Evolutionary conservation across 2,329 filamentous ascomycete species (phyloP).

Genomic region (Trichophyton verrucosum): DNA sequence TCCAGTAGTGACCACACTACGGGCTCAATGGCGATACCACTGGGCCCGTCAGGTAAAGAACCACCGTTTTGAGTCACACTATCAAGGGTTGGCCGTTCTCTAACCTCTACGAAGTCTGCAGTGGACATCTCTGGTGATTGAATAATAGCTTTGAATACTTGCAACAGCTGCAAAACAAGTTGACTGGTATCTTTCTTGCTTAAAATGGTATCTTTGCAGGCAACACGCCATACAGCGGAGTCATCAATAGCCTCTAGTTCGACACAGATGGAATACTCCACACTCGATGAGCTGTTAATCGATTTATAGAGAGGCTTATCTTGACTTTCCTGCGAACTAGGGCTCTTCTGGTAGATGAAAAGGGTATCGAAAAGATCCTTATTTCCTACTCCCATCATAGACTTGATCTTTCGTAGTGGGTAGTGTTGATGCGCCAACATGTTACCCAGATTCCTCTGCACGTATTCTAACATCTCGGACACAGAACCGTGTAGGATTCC

Average conservation of each 20-base stretch:
- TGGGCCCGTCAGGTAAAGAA: neutral
- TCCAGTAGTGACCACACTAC: constrained; percentile 23
- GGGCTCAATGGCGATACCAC: no score
- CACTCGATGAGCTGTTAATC: constrained; percentile 49
- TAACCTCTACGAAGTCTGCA: constrained; percentile 41
- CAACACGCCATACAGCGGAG: constrained; percentile 56
- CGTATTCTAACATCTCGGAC: constrained; percentile 53
- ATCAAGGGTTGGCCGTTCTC: constrained; percentile 35
- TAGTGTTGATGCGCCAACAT: constrained; percentile 64
- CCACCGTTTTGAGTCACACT: neutral
- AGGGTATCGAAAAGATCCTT: constrained; percentile 48
- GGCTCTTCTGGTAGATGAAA: constrained; percentile 53
- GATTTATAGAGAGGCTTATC: constrained; percentile 45
- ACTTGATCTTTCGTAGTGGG: constrained; percentile 58
- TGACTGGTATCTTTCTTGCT: constrained; percentile 34
- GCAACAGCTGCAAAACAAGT: constrained; percentile 50
- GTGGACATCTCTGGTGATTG: constrained; percentile 37
- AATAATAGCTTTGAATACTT: constrained; percentile 46
- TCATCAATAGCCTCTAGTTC: constrained; percentile 57
- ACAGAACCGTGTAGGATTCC: constrained; percentile 58
- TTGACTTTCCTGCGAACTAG: constrained; percentile 21
- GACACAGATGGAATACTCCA: constrained; percentile 71
- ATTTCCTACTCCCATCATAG: constrained; percentile 35
- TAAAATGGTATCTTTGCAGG: constrained; percentile 50
- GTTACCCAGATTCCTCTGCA: constrained; percentile 56